Conservation (phyloP, 140 eudicot species). For the Flaveria floridana region DNA sequence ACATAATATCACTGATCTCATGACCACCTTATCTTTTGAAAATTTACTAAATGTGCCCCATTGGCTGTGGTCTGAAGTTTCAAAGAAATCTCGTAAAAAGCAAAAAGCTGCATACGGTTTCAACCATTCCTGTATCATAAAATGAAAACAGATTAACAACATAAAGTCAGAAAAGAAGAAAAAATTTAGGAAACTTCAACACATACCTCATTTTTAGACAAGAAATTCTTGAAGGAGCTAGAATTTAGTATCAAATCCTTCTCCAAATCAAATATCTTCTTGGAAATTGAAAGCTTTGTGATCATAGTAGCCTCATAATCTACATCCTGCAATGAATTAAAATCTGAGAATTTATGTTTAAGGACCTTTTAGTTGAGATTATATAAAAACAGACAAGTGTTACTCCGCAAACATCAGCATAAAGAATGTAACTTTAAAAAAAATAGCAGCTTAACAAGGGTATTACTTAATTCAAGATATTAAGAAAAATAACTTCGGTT, state of each 20-base stretch:
- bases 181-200: not conserved
- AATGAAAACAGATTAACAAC: slow-evolving; percentile 21
- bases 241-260: slow-evolving; percentile 64
- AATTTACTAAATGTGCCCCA: slow-evolving; percentile 87
- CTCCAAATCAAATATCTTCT: slow-evolving; percentile 68
- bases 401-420: not conserved
- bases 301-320: slow-evolving; percentile 94
- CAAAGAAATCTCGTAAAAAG: slow-evolving; percentile 92
- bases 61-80: slow-evolving; percentile 91
- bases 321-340: slow-evolving; percentile 57
- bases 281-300: slow-evolving; percentile 83
- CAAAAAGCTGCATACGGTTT: slow-evolving; percentile 98
- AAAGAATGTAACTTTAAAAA: not conserved
- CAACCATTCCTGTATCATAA: slow-evolving; percentile 76
- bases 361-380: slow-evolving; percentile 6
- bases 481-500: not conserved
- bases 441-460: not conserved
- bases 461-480: not conserved
- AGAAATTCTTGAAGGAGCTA: slow-evolving; percentile 55
- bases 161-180: not conserved
- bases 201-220: slow-evolving; percentile 75
- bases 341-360: not conserved
- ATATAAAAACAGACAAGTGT: not conserved
- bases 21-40: slow-evolving; percentile 64
- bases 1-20: slow-evolving; percentile 12